These are phyloP conservation scores for Teunomyces barrocoloradensis DNA, from an alignment of 805 yeast species.

Conservation along the genomic window DNA sequence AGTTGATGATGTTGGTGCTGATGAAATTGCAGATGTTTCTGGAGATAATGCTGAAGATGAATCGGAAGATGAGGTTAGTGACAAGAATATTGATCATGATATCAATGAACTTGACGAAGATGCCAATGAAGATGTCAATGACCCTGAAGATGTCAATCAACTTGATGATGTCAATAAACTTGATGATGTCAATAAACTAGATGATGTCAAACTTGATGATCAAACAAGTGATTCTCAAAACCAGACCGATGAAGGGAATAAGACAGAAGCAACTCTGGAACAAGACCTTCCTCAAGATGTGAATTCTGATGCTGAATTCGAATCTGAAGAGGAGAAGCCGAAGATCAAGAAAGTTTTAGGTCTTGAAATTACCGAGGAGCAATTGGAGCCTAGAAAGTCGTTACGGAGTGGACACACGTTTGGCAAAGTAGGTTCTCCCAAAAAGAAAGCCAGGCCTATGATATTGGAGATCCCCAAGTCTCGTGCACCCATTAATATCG, in stretches of 20 bases:
- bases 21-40: constrained; percentile 4
- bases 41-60: constrained; percentile 2
- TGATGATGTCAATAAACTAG: too few relatives aligned
- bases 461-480: constrained; percentile 5
- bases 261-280: not conserved
- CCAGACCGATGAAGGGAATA: not conserved
- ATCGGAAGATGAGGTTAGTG: constrained; percentile 1
- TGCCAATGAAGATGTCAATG: too few relatives aligned
- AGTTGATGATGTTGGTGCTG: not conserved
- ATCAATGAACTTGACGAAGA: too few relatives aligned
- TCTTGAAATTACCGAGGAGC: constrained; percentile 19
- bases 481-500: not conserved
- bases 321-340: constrained; percentile 3
- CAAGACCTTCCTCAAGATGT: not conserved
- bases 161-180: not conserved
- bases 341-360: constrained; percentile 17
- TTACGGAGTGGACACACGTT: constrained; percentile 25
- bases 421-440: constrained; percentile 9
- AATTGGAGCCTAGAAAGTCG: constrained; percentile 21
- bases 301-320: not conserved
- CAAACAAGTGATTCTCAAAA: not conserved
- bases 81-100: not conserved
- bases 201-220: not conserved
- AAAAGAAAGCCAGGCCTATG: not conserved
- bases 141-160: too few relatives aligned